Evolutionary conservation across 2,329 filamentous ascomycete species (phyloP).

Genomic region (Fusarium nisikadoi): DNA sequence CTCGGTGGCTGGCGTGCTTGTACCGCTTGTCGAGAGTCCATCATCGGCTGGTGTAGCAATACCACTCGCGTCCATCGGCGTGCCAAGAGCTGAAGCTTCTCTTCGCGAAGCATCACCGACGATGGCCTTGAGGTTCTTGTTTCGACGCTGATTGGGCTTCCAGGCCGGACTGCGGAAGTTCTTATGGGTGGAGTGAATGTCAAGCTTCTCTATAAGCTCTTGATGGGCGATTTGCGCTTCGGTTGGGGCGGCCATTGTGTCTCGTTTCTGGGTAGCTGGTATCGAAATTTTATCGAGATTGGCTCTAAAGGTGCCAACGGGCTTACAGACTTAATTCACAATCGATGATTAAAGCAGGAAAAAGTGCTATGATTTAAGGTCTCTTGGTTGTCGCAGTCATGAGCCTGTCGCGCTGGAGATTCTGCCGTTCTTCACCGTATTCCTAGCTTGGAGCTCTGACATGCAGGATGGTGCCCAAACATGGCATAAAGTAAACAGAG

Average conservation of each 20-base stretch:
- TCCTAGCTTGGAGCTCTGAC: not conserved
- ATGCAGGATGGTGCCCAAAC: slow-evolving; percentile 5
- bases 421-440: slow-evolving; percentile 52
- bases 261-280: slow-evolving; percentile 18
- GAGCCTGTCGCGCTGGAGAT: slow-evolving; percentile 34
- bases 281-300: not conserved
- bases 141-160: slow-evolving; percentile 93
- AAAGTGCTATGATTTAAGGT: not conserved
- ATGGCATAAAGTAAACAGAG: slow-evolving; percentile 37
- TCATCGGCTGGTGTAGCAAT: slow-evolving; percentile 72
- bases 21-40: slow-evolving; percentile 66
- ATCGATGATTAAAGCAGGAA: not conserved
- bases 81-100: slow-evolving; percentile 89
- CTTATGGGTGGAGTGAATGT: slow-evolving; percentile 87
- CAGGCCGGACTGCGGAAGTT: slow-evolving; percentile 90
- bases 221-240: slow-evolving; percentile 84
- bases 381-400: slow-evolving; percentile 1
- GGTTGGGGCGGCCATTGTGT: slow-evolving; percentile 70
- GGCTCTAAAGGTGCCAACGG: not conserved
- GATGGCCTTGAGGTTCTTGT: slow-evolving; percentile 99
- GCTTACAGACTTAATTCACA: not conserved
- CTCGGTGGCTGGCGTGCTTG: slow-evolving; percentile 64
- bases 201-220: slow-evolving; percentile 87
- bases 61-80: slow-evolving; percentile 79
- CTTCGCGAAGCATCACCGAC: slow-evolving; percentile 87